Percentiles rank a stretch among this genome's conserved stretches.
Evolutionary conservation across 2,329 filamentous ascomycete species (phyloP).

Genomic region (Pseudogymnoascus sp.): DNA sequence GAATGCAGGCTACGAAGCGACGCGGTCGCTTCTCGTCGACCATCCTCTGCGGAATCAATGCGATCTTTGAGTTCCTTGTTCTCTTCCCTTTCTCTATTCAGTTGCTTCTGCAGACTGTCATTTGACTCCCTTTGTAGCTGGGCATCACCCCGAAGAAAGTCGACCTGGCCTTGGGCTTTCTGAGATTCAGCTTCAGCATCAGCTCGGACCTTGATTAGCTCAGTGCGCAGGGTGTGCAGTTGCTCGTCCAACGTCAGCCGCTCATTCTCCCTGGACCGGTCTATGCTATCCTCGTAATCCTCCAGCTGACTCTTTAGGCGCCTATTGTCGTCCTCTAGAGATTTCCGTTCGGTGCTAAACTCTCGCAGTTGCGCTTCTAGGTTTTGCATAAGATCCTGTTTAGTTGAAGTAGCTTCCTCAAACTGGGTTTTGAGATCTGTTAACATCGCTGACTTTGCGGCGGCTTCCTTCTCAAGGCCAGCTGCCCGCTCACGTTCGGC

Average conservation of each 20-base stretch:
- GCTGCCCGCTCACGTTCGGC: conserved; percentile 63
- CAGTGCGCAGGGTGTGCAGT: conserved; percentile 59
- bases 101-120: conserved; percentile 49
- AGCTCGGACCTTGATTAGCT: conserved; percentile 58
- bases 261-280: conserved; percentile 78
- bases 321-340: conserved; percentile 72
- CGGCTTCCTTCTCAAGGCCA: conserved; percentile 63
- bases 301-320: conserved; percentile 71
- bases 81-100: conserved; percentile 50
- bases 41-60: conserved; percentile 44
- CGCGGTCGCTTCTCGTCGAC: conserved; percentile 43
- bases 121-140: conserved; percentile 53
- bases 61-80: conserved; percentile 45
- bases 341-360: conserved; percentile 76
- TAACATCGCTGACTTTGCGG: conserved; percentile 48
- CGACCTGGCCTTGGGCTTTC: conserved; percentile 55
- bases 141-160: conserved; percentile 55
- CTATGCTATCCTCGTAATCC: conserved; percentile 86
- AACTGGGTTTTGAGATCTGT: conserved; percentile 61
- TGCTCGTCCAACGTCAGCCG: conserved; percentile 63
- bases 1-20: conserved; percentile 52
- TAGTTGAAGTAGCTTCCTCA: conserved; percentile 83
- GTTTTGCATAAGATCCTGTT: conserved; percentile 88
- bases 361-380: conserved; percentile 88
- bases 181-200: conserved; percentile 50